Evolutionary conservation across 2,329 filamentous ascomycete species (phyloP).

Genomic region (Apiospora koreana): DNA sequence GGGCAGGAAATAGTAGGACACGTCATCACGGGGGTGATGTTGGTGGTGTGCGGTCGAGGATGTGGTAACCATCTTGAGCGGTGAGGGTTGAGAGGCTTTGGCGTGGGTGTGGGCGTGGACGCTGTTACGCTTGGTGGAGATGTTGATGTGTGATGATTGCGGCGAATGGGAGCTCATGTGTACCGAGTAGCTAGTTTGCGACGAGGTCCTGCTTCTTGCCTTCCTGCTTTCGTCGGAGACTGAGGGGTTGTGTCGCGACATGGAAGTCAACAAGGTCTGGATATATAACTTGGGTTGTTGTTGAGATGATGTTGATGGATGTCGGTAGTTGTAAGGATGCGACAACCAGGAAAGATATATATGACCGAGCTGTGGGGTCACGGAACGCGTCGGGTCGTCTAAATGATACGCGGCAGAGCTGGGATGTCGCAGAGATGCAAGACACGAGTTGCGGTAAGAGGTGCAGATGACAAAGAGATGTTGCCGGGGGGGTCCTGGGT

Average conservation of each 20-base stretch:
- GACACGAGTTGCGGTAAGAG: slow-evolving; percentile 9
- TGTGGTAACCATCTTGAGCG: slow-evolving; percentile 35
- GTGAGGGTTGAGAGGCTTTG: slow-evolving; percentile 29
- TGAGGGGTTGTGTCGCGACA: slow-evolving; percentile 31
- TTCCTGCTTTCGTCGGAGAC: slow-evolving; percentile 30
- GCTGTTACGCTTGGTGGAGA: slow-evolving; percentile 12
- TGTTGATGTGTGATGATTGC: slow-evolving; percentile 13
- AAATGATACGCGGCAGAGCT: neutral
- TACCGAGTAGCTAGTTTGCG: slow-evolving; percentile 23
- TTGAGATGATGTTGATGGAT: neutral
- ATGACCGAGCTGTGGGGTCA: neutral
- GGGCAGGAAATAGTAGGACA: slow-evolving; percentile 31
- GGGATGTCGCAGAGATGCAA: neutral
- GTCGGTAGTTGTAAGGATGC: neutral
- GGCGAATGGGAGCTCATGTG: slow-evolving; percentile 14
- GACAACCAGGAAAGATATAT: slow-evolving; percentile 9
- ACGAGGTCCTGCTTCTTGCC: slow-evolving; percentile 26
- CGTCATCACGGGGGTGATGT: slow-evolving; percentile 23
- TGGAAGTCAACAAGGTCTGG: slow-evolving; percentile 12
- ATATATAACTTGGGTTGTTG: neutral
- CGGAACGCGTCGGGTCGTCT: neutral
- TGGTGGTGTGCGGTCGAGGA: slow-evolving; percentile 23
- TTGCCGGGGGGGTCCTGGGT: slow-evolving; percentile 1
- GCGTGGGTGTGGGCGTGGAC: slow-evolving; percentile 16
- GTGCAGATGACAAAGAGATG: neutral